Conservation (phyloP, 2,329 filamentous ascomycete genomes). For the Gliomastix tumulicola region DNA sequence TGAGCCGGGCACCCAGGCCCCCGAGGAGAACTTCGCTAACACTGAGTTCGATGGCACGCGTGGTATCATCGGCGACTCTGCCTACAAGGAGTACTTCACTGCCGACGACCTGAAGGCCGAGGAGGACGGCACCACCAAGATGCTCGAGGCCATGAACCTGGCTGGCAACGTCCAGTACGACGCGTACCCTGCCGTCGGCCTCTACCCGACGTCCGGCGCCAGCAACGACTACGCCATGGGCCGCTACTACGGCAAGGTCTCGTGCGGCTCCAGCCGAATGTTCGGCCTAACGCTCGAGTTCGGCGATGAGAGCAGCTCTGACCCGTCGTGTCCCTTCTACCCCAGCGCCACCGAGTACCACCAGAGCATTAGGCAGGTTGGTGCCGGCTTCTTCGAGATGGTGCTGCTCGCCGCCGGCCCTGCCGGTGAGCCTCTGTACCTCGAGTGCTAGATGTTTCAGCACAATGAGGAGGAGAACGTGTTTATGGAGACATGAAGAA, state of each 20-base stretch:
- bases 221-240: constrained; percentile 36
- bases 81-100: constrained; percentile 33
- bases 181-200: constrained; percentile 25
- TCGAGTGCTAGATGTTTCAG: constrained; percentile 6
- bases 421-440: constrained; percentile 8
- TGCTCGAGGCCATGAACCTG: constrained; percentile 24
- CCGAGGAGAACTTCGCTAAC: constrained; percentile 42
- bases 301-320: constrained; percentile 14
- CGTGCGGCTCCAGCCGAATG: constrained; percentile 21
- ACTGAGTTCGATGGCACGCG: constrained; percentile 37
- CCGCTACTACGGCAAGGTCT: constrained; percentile 20
- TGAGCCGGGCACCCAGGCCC: constrained; percentile 33
- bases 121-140: constrained; percentile 19
- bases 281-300: constrained; percentile 35
- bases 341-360: constrained; percentile 29
- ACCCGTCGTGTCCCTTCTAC: constrained; percentile 27
- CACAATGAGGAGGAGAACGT: not conserved
- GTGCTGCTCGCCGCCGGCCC: constrained; percentile 13
- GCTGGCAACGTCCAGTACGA: constrained; percentile 23
- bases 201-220: constrained; percentile 34
- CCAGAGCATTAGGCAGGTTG: constrained; percentile 29
- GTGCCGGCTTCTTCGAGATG: constrained; percentile 36
- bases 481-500: not conserved
- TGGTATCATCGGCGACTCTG: constrained; percentile 25
- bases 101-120: constrained; percentile 19